Base-by-base conservation (phyloP, 352 stramenopile species). In the Phytopythium boreale region DNA sequence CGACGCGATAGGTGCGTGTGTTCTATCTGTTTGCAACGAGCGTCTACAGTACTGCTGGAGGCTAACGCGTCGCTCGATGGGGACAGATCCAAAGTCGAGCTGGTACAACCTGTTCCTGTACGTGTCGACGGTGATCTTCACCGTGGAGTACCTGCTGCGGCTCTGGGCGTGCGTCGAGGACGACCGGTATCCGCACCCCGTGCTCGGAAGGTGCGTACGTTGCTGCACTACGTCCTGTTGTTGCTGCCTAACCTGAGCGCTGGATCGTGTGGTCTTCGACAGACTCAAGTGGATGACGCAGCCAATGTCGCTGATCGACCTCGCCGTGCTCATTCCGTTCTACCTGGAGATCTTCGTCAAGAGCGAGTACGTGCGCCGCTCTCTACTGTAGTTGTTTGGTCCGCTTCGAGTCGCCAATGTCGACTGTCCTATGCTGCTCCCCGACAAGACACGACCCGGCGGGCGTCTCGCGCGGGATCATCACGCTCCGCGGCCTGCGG, bases 151-250 rank as follows among this genome's bases (percentile, higher is more conserved):
- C 61, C 1, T 77, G 12, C 69, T 93, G 27, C 81, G 87, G 0
- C 66, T 92, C 14, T 95, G 87, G 85, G 87, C 87, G n/a, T 95
- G 87, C 41, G 79, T 93, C 26, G 87, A 92, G 66, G 87, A 95
- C 59, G 68, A 86, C 10, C 73, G 83, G 34, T 93, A 80, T 56
- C 60, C 64, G n/a, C 72, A 77, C 55, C 69, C 76, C 20, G 41
- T 92, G 8, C 65, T 79, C 20, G 84, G 84, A 50, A 63, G 87
- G 85, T 90, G 52, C 15, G 62, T 53, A 17, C 19, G 5, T 47
- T 47, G 41, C 41, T 22, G 5, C 41, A 47, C 6, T 17, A 12
- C 37, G 37, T 20, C 11, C 12, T 20, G 37, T 46, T 4, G 24
- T 44, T 41, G 19, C 61, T 44, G 11, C 15, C 19, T 47, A 7